These are phyloP conservation scores for Xylaria hypoxylon DNA, from an alignment of 2,329 filamentous ascomycete species.

Conservation along the genomic window DNA sequence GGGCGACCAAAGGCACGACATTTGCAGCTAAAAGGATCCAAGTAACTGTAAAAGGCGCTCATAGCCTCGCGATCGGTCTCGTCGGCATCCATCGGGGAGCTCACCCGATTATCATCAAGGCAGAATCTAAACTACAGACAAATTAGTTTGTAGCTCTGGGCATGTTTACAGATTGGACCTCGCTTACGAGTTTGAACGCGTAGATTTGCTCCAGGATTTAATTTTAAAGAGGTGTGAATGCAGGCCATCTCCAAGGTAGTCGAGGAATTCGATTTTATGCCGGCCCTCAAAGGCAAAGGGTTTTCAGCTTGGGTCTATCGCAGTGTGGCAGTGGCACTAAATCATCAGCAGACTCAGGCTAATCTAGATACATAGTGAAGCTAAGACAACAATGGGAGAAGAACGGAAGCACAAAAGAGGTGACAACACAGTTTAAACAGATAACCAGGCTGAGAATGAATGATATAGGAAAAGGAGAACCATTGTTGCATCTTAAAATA, in stretches of 20 bases:
- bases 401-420: no score
- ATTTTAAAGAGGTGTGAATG: slow-evolving; percentile 30
- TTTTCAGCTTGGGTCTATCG: slow-evolving; percentile 43
- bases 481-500: no score
- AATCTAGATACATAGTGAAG: neutral
- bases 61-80: neutral
- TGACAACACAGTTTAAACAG: no score
- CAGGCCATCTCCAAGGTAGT: slow-evolving; percentile 22
- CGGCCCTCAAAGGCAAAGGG: slow-evolving; percentile 42
- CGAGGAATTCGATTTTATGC: slow-evolving; percentile 41
- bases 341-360: slow-evolving; percentile 36
- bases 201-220: slow-evolving; percentile 25
- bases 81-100: no score
- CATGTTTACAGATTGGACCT: no score
- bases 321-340: slow-evolving; percentile 41
- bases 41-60: slow-evolving; percentile 36
- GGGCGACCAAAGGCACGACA: slow-evolving; percentile 48
- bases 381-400: no score
- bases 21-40: slow-evolving; percentile 45
- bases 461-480: no score
- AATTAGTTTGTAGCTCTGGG: no score
- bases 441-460: no score
- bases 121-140: no score
- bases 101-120: no score
- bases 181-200: slow-evolving; percentile 31